Conservation (phyloP, 78 protist species). For the Chrysochromulina tobinii region DNA sequence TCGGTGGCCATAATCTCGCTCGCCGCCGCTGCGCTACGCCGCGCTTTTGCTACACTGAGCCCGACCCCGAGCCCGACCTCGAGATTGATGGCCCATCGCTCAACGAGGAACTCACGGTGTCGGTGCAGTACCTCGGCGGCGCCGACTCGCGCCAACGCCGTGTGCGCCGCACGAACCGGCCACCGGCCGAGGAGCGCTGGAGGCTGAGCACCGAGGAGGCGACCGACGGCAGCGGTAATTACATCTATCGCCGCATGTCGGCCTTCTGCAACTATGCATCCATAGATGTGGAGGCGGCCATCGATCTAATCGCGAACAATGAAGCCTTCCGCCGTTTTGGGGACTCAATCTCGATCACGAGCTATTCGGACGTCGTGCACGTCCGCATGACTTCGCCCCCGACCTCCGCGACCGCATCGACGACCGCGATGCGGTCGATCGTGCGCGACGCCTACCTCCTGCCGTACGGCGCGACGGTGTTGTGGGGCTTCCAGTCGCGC, state of each 20-base stretch:
- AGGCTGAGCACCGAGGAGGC: background rate
- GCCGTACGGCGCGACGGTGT: background rate
- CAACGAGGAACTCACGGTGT: no score
- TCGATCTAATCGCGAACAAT: background rate
- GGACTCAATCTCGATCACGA: background rate
- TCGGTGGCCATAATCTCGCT: no score
- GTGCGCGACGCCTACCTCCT: background rate
- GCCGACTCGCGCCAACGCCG: background rate
- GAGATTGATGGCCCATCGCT: no score
- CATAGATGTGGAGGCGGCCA: background rate
- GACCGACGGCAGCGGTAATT: background rate
- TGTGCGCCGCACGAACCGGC: background rate
- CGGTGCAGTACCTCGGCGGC: background rate
- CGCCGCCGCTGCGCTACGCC: no score
- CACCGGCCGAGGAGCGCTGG: background rate
- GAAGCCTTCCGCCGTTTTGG: background rate
- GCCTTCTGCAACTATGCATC: background rate
- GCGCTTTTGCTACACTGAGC: no score
- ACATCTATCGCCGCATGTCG: background rate
- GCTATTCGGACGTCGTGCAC: background rate
- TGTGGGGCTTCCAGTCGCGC: background rate
- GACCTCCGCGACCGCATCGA: background rate
- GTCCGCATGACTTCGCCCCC: background rate
- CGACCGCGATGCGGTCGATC: background rate
- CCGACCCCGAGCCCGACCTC: no score